phyloP scores from a whole-genome alignment of 2,329 filamentous ascomycete genomes.

The Westerdykella aurantiaca region DNA sequence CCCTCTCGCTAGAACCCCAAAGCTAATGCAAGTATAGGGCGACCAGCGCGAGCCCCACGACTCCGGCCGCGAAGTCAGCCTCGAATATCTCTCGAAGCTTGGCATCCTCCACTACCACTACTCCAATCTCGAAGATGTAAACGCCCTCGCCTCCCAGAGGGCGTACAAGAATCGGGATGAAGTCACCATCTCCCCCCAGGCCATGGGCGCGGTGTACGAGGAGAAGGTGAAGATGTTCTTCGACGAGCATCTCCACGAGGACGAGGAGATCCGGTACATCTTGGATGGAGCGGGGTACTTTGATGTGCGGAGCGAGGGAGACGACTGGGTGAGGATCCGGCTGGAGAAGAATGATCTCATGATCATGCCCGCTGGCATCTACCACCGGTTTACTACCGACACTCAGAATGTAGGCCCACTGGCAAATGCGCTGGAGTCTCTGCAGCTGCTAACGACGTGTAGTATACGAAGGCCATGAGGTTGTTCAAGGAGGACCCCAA shows the following conservation, averaged over 20 bases:
- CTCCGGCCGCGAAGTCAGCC: slow-evolving; percentile 64
- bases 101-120: slow-evolving; percentile 76
- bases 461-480: slow-evolving; percentile 95
- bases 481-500: slow-evolving; percentile 98
- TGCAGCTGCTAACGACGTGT: slow-evolving; percentile 13
- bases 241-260: slow-evolving; percentile 91
- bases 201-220: slow-evolving; percentile 84
- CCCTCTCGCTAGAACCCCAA: background rate
- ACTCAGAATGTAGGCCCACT: slow-evolving; percentile 66
- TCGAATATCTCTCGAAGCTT: slow-evolving; percentile 62
- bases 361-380: slow-evolving; percentile 90
- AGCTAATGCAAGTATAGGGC: slow-evolving; percentile 52
- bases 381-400: slow-evolving; percentile 95
- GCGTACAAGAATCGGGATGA: slow-evolving; percentile 93
- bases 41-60: slow-evolving; percentile 91
- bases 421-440: slow-evolving; percentile 1
- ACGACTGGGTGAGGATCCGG: slow-evolving; percentile 83
- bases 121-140: slow-evolving; percentile 59
- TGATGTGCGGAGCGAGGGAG: slow-evolving; percentile 75
- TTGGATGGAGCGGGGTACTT: slow-evolving; percentile 85
- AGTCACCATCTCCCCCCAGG: slow-evolving; percentile 78
- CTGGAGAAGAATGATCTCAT: slow-evolving; percentile 86
- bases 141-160: slow-evolving; percentile 67
- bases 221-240: slow-evolving; percentile 93
- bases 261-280: slow-evolving; percentile 97